These are phyloP conservation scores for Leccinum variabile DNA, from an alignment of 1,284 basidiomycete species.

Conservation along the genomic window DNA sequence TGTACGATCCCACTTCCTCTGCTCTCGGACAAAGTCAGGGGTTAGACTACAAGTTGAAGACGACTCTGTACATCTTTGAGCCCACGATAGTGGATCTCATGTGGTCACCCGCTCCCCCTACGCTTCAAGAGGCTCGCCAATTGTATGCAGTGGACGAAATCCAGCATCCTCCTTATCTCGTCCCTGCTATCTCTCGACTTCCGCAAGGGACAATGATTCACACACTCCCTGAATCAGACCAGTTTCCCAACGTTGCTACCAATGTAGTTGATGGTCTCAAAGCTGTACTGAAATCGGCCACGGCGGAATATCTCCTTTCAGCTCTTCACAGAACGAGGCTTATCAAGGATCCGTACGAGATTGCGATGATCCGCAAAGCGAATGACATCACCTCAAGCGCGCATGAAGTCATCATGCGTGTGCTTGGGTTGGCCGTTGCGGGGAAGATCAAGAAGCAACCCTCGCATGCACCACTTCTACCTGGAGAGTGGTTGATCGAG, in stretches of 20 bases:
- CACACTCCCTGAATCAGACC: slow-evolving; percentile 56
- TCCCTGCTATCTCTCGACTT: slow-evolving; percentile 50
- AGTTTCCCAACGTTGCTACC: slow-evolving; percentile 54
- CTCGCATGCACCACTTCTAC: slow-evolving; percentile 51
- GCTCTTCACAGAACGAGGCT: slow-evolving; percentile 79
- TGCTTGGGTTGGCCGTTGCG: slow-evolving; percentile 73
- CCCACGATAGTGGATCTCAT: slow-evolving; percentile 71
- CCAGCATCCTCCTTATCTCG: slow-evolving; percentile 50
- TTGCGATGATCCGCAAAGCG: slow-evolving; percentile 72
- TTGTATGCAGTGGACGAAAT: slow-evolving; percentile 62
- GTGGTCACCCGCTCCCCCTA: slow-evolving; percentile 86
- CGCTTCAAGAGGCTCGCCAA: slow-evolving; percentile 53
- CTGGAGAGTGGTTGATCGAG: slow-evolving; percentile 82
- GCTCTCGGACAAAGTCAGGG: slow-evolving; percentile 1
- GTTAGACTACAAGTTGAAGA: slow-evolving; percentile 26
- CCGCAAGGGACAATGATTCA: slow-evolving; percentile 63
- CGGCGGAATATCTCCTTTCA: slow-evolving; percentile 55
- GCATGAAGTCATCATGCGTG: slow-evolving; percentile 89
- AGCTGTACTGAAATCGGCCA: slow-evolving; percentile 44
- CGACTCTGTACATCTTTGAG: slow-evolving; percentile 76
- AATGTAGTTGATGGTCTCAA: slow-evolving; percentile 18
- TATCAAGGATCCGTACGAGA: slow-evolving; percentile 73
- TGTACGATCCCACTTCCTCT: slow-evolving; percentile 43
- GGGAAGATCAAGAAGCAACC: slow-evolving; percentile 45
- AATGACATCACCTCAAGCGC: slow-evolving; percentile 84